Percentiles rank a stretch among this genome's conserved stretches.
phyloP scores from a whole-genome alignment of 768 basidiomycete genomes.

The Pleurotus djamor region DNA sequence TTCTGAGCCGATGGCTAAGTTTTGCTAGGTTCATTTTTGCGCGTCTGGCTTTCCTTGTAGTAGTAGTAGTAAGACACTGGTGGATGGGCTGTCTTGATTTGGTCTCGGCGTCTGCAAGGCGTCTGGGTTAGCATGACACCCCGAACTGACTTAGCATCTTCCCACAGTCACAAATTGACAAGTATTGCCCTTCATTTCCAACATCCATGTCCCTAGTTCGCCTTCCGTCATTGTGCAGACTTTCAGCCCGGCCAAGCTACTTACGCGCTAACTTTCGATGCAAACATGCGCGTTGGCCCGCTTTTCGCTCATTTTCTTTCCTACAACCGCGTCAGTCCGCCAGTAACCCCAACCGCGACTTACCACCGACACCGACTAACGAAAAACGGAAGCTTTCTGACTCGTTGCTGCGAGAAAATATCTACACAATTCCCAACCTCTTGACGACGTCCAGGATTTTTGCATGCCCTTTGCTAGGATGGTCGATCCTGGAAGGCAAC shows the following conservation, averaged over 20 bases:
- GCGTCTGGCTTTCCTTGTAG: too few relatives aligned
- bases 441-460: slow-evolving; percentile 86
- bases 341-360: neutral
- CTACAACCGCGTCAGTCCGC: neutral
- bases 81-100: too few relatives aligned
- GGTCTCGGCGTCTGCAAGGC: neutral
- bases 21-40: too few relatives aligned
- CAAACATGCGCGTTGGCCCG: neutral
- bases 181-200: neutral
- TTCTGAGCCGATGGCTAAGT: too few relatives aligned
- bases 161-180: neutral
- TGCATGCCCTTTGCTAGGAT: slow-evolving; percentile 91
- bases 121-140: neutral
- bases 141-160: neutral
- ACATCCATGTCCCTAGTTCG: neutral
- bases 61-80: too few relatives aligned
- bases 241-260: neutral
- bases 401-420: slow-evolving; percentile 64
- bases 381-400: slow-evolving; percentile 20
- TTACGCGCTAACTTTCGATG: neutral
- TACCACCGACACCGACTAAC: slow-evolving; percentile 9
- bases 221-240: neutral
- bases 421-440: slow-evolving; percentile 92
- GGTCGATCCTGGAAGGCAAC: slow-evolving; percentile 80
- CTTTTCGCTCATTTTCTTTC: neutral